These are phyloP conservation scores for Aspergillus biplanus DNA, from an alignment of 495 filamentous ascomycete genomes.

Conservation along the genomic window DNA sequence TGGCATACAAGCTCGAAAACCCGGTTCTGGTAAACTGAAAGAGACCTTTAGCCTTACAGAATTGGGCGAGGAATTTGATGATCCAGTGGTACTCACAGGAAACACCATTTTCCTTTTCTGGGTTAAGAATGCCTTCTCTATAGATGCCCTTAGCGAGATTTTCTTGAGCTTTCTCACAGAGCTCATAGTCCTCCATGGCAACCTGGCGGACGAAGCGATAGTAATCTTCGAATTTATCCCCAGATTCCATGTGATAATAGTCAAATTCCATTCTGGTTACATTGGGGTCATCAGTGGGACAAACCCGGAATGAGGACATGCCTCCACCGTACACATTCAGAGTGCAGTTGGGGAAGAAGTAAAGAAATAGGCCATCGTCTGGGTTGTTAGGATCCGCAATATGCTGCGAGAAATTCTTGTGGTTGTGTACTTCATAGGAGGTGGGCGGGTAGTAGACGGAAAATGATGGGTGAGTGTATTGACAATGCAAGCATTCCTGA, in stretches of 20 bases:
- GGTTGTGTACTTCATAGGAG: constrained; percentile 60
- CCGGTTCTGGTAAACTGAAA: constrained; percentile 56
- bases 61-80: neutral
- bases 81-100: constrained; percentile 43
- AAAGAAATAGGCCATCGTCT: constrained; percentile 59
- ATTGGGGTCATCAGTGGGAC: constrained; percentile 55
- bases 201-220: constrained; percentile 64
- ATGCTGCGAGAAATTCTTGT: constrained; percentile 61
- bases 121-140: constrained; percentile 61
- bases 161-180: constrained; percentile 61
- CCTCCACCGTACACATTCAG: constrained; percentile 65
- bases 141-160: constrained; percentile 61
- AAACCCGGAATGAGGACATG: constrained; percentile 63
- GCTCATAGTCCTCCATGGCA: constrained; percentile 61
- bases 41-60: neutral
- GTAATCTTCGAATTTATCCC: constrained; percentile 62
- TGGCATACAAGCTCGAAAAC: constrained; percentile 57
- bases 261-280: constrained; percentile 66
- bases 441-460: constrained; percentile 61
- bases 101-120: constrained; percentile 60
- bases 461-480: constrained; percentile 66
- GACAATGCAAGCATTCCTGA: constrained; percentile 66
- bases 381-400: constrained; percentile 59
- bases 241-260: constrained; percentile 58
- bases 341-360: constrained; percentile 66